Evolutionary conservation across 441 rosid species (phyloP).

Genomic region (Isatis lusitanica): DNA sequence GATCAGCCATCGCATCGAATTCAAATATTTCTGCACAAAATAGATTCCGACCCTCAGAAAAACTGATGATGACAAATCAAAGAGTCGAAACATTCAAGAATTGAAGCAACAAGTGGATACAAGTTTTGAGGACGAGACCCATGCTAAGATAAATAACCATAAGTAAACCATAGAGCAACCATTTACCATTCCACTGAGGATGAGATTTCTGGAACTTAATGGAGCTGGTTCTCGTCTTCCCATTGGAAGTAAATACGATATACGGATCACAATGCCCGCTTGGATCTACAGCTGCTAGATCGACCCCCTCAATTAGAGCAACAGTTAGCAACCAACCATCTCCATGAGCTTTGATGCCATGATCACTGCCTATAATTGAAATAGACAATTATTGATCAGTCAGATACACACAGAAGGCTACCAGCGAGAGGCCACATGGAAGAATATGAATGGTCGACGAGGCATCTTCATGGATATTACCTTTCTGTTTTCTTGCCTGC

Average conservation of each 20-base stretch:
- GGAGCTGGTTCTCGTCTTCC: constrained; percentile 87
- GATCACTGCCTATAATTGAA: constrained; percentile 71
- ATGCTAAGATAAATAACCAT: constrained; percentile 13
- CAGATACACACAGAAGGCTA: constrained; percentile 16
- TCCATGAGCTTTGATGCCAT: constrained; percentile 95
- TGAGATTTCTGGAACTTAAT: constrained; percentile 87
- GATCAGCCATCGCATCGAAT: constrained; percentile 96
- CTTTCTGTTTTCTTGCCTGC: constrained; percentile 82
- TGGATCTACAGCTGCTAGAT: constrained; percentile 91
- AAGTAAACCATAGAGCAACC: constrained; percentile 18
- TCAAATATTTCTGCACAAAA: constrained; percentile 86
- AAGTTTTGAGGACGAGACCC: background rate
- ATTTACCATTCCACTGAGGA: constrained; percentile 94
- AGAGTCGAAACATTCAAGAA: constrained; percentile 3
- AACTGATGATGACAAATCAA: background rate
- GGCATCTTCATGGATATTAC: constrained; percentile 40
- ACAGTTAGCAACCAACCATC: constrained; percentile 95
- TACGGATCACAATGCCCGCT: constrained; percentile 91
- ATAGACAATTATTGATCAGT: constrained; percentile 14
- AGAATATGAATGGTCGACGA: background rate
- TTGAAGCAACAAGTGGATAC: constrained; percentile 14
- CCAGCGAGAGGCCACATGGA: constrained; percentile 8
- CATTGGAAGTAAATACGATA: constrained; percentile 88
- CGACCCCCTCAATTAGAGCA: constrained; percentile 87
- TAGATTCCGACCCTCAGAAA: constrained; percentile 17